Evolutionary conservation across 352 stramenopile species (phyloP).

Genomic region (Aphanomyces astaci): DNA sequence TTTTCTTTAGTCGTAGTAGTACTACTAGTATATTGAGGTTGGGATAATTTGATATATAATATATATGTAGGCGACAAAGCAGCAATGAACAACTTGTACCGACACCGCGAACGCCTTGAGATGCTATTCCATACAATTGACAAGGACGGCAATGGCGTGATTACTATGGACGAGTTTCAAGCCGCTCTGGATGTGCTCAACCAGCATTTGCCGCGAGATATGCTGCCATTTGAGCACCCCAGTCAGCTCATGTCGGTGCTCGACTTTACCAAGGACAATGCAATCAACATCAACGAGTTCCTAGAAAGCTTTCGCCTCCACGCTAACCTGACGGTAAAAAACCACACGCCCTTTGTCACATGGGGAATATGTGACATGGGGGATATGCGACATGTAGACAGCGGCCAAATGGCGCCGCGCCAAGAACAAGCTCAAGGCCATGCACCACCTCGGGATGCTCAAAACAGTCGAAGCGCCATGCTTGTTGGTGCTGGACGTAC

Average conservation of each 20-base stretch:
- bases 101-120: conserved; percentile 67
- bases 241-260: conserved; percentile 78
- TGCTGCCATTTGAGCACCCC: conserved; percentile 54
- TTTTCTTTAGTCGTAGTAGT: no score
- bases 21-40: no score
- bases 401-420: conserved; percentile 82
- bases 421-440: conserved; percentile 77
- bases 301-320: conserved; percentile 83
- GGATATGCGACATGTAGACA: conserved; percentile 13
- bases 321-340: conserved; percentile 54
- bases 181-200: conserved; percentile 73
- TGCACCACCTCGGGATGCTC: conserved; percentile 22
- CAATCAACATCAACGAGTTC: conserved; percentile 88
- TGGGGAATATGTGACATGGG: neutral
- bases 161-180: conserved; percentile 74
- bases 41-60: no score
- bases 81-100: conserved; percentile 76
- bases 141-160: conserved; percentile 69
- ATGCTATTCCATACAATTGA: conserved; percentile 77
- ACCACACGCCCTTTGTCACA: no score
- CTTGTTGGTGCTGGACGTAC: conserved; percentile 21
- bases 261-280: conserved; percentile 77
- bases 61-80: conserved; percentile 67
- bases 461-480: conserved; percentile 9
- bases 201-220: conserved; percentile 56